phyloP scores from a whole-genome alignment of 768 basidiomycete species.

The Auricularia sp. region DNA sequence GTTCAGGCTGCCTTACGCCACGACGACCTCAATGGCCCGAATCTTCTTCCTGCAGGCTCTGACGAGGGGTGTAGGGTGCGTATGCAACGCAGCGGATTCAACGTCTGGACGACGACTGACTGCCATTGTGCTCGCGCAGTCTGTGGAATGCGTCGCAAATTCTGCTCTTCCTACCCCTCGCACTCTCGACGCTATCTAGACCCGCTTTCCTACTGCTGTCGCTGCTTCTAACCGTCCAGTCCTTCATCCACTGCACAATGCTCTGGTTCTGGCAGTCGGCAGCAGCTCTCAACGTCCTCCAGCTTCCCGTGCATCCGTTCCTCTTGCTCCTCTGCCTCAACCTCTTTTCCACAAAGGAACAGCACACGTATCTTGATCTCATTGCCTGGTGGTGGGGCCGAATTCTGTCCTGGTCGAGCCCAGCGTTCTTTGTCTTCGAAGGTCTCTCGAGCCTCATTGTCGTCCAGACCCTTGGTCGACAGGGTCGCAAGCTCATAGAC shows the following conservation, averaged over 20 bases:
- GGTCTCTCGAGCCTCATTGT: constrained; percentile 77
- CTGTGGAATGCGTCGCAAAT: constrained; percentile 72
- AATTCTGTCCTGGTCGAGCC: constrained; percentile 58
- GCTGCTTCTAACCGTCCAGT: constrained; percentile 62
- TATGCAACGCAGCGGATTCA: background rate
- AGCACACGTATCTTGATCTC: constrained; percentile 44
- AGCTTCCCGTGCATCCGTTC: constrained; percentile 81
- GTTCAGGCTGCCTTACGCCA: background rate
- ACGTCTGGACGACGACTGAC: background rate
- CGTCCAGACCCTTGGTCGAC: constrained; percentile 69
- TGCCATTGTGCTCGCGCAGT: constrained; percentile 24
- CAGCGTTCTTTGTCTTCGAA: constrained; percentile 72
- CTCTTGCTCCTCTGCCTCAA: constrained; percentile 82
- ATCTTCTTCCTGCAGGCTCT: background rate
- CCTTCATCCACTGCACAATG: constrained; percentile 74
- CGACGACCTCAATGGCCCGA: background rate
- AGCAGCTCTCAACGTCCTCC: constrained; percentile 59
- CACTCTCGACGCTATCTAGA: constrained; percentile 70
- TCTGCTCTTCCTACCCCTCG: constrained; percentile 73
- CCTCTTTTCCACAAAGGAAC: constrained; percentile 48
- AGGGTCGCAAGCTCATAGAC: constrained; percentile 60
- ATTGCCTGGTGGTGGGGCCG: constrained; percentile 65
- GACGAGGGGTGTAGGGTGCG: background rate
- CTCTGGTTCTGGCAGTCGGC: constrained; percentile 45
- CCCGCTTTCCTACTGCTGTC: constrained; percentile 75